A percentile compares a stretch with the other conserved stretches of the same genome.
Evolutionary conservation across 495 filamentous ascomycete species (phyloP).

Genomic region (Glutinoglossum americanum): DNA sequence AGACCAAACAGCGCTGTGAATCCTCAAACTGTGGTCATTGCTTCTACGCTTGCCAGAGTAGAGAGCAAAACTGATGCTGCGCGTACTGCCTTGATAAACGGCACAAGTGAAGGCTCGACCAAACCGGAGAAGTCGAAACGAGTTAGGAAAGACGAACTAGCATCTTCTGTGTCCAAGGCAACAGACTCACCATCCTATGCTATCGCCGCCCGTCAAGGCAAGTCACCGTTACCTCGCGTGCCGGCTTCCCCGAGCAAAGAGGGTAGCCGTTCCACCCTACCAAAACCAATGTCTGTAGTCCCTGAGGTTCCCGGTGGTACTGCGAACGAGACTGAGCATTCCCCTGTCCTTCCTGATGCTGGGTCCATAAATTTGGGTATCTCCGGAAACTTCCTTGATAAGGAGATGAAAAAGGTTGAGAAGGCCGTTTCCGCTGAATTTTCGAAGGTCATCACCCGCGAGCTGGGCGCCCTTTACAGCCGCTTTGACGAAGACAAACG

Average conservation of each 20-base stretch:
- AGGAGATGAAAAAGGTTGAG: slow-evolving; percentile 34
- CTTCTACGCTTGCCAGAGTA: slow-evolving; percentile 12
- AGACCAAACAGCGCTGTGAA: slow-evolving; percentile 21
- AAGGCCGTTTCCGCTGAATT: slow-evolving; percentile 32
- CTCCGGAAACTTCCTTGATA: slow-evolving; percentile 22
- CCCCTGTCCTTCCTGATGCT: background rate
- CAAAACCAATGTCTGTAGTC: background rate
- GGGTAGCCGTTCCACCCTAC: background rate
- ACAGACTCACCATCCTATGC: background rate
- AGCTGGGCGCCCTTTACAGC: slow-evolving; percentile 36
- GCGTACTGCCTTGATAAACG: slow-evolving; percentile 18
- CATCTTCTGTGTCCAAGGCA: background rate
- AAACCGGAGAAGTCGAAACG: slow-evolving; percentile 17
- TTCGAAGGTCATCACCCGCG: slow-evolving; percentile 28
- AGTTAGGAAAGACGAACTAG: slow-evolving; percentile 9
- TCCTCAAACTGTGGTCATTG: slow-evolving; percentile 11
- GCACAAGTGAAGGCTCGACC: slow-evolving; percentile 4
- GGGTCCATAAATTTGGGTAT: slow-evolving; percentile 14
- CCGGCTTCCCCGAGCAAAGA: slow-evolving; percentile 2
- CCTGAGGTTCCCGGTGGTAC: slow-evolving; percentile 3
- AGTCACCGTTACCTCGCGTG: background rate
- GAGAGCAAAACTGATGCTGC: slow-evolving; percentile 22
- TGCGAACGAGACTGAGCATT: slow-evolving; percentile 1
- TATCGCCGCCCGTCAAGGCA: background rate
- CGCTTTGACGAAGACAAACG: slow-evolving; percentile 44